Evolutionary conservation across 2,329 filamentous ascomycete genomes (phyloP), one percentile per base, ranked within the genome.

Genomic region (Chrysoporthe deuterocubensis): DNA sequence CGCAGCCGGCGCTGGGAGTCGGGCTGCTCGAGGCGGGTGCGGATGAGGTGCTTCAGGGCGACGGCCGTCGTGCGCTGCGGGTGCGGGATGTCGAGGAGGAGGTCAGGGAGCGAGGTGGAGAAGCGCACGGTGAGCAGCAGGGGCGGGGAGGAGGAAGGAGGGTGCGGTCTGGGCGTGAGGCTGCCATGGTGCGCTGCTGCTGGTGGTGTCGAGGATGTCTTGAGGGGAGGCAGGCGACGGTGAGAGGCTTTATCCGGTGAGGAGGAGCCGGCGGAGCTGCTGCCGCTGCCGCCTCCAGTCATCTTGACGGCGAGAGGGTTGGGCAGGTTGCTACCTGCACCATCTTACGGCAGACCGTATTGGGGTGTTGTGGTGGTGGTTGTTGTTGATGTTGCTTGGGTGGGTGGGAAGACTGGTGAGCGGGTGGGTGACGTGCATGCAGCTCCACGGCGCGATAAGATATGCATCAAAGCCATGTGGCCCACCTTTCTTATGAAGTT

Each of bases 121-220:
- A 99, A 98, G 78, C 95, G 94, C 77, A 98, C 90, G 48, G 92
- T 95, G 58, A 98, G 85, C 74, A 91, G 89, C 67, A 97, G 84
- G 44, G 84, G 84, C 26, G 78, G 76, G 68, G 46, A 21, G 21
- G 52, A 37, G 11, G 52, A 37, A 7, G 67, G 66, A 16, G 67
- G 37, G 21, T 26, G 16, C 34, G 58, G 37, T 46, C 26, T 61
- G 26, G 62, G 67, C 42, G 60, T 62, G 62, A 37, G 42, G 52
- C 32, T 58, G 62, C 58, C 62, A 66, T 64, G 58, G 32, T 50
- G 58, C 26, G 44, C 26, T 4, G n/a, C 63, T 42, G 34, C 43
- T 50, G 60, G 44, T 60, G 56, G 34, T 37, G 42, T 9, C 1
- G 58, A n/a, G 34, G 62, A 26, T 40, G 59, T 66, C 44, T 63